These are phyloP conservation scores for Escovopsis sp. DNA, from an alignment of 2,329 filamentous ascomycete species.

Conservation along the genomic window DNA sequence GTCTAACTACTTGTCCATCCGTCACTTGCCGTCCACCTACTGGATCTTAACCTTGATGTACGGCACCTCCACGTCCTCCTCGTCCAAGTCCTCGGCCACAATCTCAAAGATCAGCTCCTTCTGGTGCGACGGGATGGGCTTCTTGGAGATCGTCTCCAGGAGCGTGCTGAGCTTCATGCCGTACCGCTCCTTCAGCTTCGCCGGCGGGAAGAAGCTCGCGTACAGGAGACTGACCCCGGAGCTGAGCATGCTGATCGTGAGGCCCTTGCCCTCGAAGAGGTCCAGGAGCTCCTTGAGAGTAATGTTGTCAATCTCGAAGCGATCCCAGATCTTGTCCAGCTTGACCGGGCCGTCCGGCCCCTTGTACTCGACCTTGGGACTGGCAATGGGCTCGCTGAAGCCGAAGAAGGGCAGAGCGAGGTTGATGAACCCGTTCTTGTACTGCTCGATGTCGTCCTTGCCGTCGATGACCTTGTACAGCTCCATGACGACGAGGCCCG, in stretches of 20 bases:
- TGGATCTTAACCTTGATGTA: conserved; percentile 79
- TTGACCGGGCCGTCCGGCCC: conserved; percentile 64
- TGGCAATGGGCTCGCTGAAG: conserved; percentile 92
- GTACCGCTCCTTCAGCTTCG: conserved; percentile 68
- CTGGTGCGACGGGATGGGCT: conserved; percentile 78
- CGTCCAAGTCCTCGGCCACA: conserved; percentile 74
- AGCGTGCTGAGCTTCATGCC: conserved; percentile 75
- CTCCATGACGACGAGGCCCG: conserved; percentile 82
- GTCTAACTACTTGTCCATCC: conserved; percentile 1
- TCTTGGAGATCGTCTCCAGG: conserved; percentile 80
- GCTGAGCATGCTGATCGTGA: conserved; percentile 83
- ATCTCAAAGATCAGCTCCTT: conserved; percentile 96
- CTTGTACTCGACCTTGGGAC: conserved; percentile 81
- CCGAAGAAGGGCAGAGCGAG: conserved; percentile 93
- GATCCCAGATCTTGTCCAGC: conserved; percentile 96
- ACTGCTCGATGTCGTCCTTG: conserved; percentile 93
- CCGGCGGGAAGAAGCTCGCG: conserved; percentile 74
- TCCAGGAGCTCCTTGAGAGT: conserved; percentile 73
- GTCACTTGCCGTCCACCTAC: conserved; percentile 5
- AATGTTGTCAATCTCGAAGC: conserved; percentile 80
- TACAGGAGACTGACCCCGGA: conserved; percentile 94
- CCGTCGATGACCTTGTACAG: conserved; percentile 94
- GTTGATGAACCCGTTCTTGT: conserved; percentile 98
- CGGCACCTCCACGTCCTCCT: conserved; percentile 91
- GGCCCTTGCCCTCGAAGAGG: conserved; percentile 64